Evolutionary conservation across 2,329 filamentous ascomycete genomes (phyloP), one percentile per base, ranked within the genome.

Genomic region (Calonectria pteridis): DNA sequence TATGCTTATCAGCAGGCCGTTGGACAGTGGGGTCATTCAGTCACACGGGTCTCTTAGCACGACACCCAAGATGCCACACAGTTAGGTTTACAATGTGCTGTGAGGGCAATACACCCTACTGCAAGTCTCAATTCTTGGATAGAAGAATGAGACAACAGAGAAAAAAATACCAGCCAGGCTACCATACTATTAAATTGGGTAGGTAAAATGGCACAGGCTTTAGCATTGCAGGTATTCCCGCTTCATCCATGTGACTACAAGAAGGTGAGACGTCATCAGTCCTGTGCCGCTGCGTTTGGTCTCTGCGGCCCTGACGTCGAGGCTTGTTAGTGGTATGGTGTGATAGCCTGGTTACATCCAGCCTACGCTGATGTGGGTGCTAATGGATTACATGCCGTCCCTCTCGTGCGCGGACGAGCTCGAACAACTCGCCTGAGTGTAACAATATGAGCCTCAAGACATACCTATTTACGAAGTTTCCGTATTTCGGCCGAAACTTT

Each of bases 31-130:
- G 71, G 71, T 69, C 59, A 65, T 69, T 40, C 46, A 69, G 66
- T 73, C 71, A 73, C 71, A 73, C 58, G 71, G 59, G 66, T 65
- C 46, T 43, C 71, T 51, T 69, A 73, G 71, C 59, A 58, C 50
- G 50, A 26, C 49, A 68, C 59, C 51, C 63, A 53, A 62, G 59
- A 67, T 49, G 26, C 46, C 53, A 49, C 69, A 62, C 55, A 50
- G 63, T 55, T 35, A 64, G 29, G 65, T 46, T 20, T 33, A 37
- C 18, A 18, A 35, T n/a, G 23, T 46, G 14, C 37, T 23, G 3
- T 26, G 14, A 33, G 31, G 31, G 31, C 18, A 59, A 18, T n/a
- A 62, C 18, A 62, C 26, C 29, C 26, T 31, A 55, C 20, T 31
- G 9, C 7, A 4, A 33, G 28, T n/a, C 18, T 55, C 28, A 6